Percentiles rank a stretch among this genome's conserved stretches.
Conservation (phyloP, 2,329 filamentous ascomycete genomes). For the Fusarium tricinctum region DNA sequence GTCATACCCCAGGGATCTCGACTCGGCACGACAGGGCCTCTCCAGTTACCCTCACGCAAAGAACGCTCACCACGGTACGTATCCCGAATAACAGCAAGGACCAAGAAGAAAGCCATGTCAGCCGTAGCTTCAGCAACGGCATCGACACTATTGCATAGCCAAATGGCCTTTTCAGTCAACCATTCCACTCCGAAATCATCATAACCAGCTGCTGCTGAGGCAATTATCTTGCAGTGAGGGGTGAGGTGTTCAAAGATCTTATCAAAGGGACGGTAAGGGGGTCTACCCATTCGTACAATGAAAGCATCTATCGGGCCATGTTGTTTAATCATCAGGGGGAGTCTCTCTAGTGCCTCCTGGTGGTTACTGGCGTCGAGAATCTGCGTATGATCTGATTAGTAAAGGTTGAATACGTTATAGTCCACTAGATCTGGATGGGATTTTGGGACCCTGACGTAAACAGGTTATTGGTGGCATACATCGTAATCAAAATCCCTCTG, state of each 20-base stretch:
- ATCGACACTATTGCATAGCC: constrained; percentile 68
- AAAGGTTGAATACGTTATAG: no score
- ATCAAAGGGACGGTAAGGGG: constrained; percentile 64
- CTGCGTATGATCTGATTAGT: constrained; percentile 8
- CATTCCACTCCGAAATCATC: constrained; percentile 62
- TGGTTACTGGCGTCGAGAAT: constrained; percentile 55
- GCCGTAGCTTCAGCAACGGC: constrained; percentile 67
- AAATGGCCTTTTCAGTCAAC: constrained; percentile 59
- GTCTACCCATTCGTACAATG: constrained; percentile 64
- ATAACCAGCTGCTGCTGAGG: constrained; percentile 63
- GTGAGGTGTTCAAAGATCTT: constrained; percentile 58
- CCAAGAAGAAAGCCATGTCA: constrained; percentile 60
- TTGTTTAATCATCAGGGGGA: constrained; percentile 54
- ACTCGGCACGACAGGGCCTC: constrained; percentile 52
- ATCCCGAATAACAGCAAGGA: constrained; percentile 59
- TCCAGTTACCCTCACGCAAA: constrained; percentile 57
- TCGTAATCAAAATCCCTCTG: constrained; percentile 56
- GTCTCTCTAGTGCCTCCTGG: constrained; percentile 52
- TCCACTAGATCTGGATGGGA: neutral
- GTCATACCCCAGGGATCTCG: constrained; percentile 60
- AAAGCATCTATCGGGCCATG: constrained; percentile 62
- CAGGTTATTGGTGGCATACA: constrained; percentile 36
- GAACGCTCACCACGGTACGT: constrained; percentile 57
- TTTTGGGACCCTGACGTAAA: fast-evolving
- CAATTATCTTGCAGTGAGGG: constrained; percentile 61